These are phyloP conservation scores for Suillus variegatus DNA, from an alignment of 768 basidiomycete species.

Conservation along the genomic window DNA sequence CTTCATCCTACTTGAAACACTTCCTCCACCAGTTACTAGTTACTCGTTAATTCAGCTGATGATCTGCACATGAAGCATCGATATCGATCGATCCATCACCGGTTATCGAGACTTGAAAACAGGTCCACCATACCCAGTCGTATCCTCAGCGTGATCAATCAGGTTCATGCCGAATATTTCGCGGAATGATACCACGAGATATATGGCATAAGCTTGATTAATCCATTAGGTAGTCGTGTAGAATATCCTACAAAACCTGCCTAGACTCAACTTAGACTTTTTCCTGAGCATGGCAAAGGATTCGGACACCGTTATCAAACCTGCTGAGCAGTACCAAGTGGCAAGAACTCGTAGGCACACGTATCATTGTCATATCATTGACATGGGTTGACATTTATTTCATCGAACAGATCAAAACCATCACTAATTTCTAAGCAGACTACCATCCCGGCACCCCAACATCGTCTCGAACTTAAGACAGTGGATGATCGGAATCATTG, in stretches of 20 bases:
- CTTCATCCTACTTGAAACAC: no score
- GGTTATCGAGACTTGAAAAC: background rate
- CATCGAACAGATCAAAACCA: background rate
- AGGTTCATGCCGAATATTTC: no score
- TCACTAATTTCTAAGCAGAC: conserved; percentile 6
- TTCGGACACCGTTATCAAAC: background rate
- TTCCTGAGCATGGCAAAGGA: background rate
- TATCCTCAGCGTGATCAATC: no score
- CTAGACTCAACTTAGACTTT: background rate
- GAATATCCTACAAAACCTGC: background rate
- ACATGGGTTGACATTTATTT: background rate
- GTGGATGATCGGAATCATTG: no score
- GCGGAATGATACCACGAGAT: no score
- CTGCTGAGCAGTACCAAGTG: no score
- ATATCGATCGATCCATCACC: background rate
- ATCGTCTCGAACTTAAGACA: conserved; percentile 63
- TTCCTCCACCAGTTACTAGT: no score
- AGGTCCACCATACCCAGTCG: background rate
- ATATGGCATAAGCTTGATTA: no score
- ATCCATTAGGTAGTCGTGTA: background rate
- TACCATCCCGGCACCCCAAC: background rate
- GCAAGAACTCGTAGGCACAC: background rate
- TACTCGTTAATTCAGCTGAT: no score
- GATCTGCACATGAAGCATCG: background rate
- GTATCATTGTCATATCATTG: conserved; percentile 11